Conservation (phyloP, 345 rosid species). For the Cardiospermum halicacabum region DNA sequence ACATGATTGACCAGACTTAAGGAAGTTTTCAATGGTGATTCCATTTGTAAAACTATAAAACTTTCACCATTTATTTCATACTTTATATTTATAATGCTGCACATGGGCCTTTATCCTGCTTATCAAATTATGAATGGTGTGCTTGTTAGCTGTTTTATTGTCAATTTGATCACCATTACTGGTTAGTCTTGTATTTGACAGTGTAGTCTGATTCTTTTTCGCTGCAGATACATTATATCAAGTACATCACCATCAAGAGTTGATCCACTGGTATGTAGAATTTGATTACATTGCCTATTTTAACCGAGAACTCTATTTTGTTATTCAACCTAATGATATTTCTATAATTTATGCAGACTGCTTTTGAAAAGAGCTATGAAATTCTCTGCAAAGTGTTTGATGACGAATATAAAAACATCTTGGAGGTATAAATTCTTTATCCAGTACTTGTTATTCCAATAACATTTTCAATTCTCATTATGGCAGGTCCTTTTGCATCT, state of each 20-base stretch:
- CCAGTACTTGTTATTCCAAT: not conserved
- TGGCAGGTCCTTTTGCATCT: not conserved
- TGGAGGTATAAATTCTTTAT: conserved; percentile 50
- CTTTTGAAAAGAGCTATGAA: conserved; percentile 52
- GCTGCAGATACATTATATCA: conserved; percentile 68
- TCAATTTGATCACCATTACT: not conserved
- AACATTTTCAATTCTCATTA: not conserved
- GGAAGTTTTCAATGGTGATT: not conserved
- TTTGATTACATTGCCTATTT: not conserved
- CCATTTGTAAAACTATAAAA: not conserved
- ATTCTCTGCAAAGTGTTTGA: conserved; percentile 90
- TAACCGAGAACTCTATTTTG: not conserved
- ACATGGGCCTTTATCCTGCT: not conserved
- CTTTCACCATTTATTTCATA: not conserved
- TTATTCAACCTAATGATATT: not conserved
- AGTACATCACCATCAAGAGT: conserved; percentile 80
- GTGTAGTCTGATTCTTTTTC: not conserved
- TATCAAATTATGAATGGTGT: not conserved
- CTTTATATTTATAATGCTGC: not conserved
- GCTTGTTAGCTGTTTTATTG: not conserved
- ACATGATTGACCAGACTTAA: not conserved
- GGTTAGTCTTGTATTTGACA: not conserved
- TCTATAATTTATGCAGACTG: conserved; percentile 33
- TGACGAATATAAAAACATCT: conserved; percentile 49
- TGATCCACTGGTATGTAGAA: conserved; percentile 49